phyloP scores from a whole-genome alignment of 2,329 filamentous ascomycete genomes.

The Colletotrichum sp. region DNA sequence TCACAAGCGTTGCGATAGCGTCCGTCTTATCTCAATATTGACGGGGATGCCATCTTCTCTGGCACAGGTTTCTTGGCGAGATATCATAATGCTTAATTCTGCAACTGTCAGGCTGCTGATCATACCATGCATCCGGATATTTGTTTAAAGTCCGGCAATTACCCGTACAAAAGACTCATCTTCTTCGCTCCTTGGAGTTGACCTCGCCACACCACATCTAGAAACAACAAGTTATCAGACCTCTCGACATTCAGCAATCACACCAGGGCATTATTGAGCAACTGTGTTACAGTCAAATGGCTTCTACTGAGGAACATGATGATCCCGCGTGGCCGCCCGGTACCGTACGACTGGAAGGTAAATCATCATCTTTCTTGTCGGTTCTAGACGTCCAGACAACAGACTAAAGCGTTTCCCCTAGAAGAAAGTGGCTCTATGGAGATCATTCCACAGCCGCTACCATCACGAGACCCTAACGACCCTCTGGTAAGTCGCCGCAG shows the following conservation, averaged over 20 bases:
- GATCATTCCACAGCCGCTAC: neutral
- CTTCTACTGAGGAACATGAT: neutral
- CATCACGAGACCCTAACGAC: neutral
- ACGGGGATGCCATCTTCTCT: neutral
- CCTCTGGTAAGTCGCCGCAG: neutral
- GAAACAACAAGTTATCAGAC: rapidly evolving
- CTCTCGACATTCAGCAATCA: neutral
- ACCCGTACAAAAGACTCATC: rapidly evolving
- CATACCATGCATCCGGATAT: neutral
- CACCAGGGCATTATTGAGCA: neutral
- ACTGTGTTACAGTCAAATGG: neutral
- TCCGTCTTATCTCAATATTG: neutral
- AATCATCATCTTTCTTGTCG: neutral
- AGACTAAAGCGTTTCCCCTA: neutral
- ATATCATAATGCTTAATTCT: neutral
- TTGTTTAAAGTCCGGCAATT: neutral
- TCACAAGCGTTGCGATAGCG: neutral
- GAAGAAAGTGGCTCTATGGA: neutral
- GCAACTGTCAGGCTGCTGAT: neutral
- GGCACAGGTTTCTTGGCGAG: neutral
- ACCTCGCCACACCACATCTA: neutral
- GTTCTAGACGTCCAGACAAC: neutral
- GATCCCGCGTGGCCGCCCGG: neutral
- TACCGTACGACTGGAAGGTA: neutral
- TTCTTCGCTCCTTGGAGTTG: neutral